These are phyloP conservation scores for Ensete glaucum DNA, from an alignment of 176 grass and related monocot genomes.

Conservation along the genomic window DNA sequence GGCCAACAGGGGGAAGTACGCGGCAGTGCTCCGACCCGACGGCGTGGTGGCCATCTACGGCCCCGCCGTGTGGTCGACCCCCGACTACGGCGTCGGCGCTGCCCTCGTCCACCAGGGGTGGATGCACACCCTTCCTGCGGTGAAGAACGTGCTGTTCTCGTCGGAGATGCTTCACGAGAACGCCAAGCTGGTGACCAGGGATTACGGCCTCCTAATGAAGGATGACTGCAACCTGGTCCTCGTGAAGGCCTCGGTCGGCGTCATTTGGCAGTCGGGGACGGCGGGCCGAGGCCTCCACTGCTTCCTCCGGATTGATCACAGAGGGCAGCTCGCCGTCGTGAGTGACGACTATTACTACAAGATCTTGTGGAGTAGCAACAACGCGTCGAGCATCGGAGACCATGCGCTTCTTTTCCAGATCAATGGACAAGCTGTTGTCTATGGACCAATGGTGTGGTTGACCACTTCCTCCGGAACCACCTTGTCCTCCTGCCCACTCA, in stretches of 20 bases:
- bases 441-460: conserved; percentile 1
- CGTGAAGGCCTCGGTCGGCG: neutral
- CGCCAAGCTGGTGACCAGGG: neutral
- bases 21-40: neutral
- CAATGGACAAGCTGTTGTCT: conserved; percentile 10
- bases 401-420: conserved; percentile 2
- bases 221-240: conserved; percentile 1
- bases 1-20: too few relatives aligned
- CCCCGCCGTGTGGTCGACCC: conserved; percentile 1
- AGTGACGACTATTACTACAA: neutral
- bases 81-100: neutral
- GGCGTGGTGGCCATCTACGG: neutral
- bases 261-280: conserved; percentile 8
- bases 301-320: neutral
- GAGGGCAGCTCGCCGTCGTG: neutral
- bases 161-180: neutral
- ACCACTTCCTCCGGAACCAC: neutral
- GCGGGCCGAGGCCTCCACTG: neutral
- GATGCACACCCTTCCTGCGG: neutral
- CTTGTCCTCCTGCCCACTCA: too few relatives aligned
- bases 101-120: neutral
- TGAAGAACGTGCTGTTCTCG: conserved; percentile 10
- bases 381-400: neutral
- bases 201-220: conserved; percentile 1
- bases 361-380: neutral